Base-by-base conservation (phyloP, 768 basidiomycete genomes). In the Psilocybe tampanensis region DNA sequence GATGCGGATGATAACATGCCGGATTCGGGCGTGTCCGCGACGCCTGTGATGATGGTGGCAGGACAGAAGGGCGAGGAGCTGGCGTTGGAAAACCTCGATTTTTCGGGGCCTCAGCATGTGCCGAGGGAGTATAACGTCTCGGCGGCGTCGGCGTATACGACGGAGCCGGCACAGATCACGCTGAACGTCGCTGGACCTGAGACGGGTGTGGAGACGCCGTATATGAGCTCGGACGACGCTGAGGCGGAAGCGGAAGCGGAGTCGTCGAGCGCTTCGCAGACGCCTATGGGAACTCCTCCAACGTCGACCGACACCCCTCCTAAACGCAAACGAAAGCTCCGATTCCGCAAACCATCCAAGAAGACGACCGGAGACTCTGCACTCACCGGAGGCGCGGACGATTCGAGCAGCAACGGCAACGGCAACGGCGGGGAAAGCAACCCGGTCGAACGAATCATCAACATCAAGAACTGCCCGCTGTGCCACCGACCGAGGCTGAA, bases 391-490 rank as follows among this genome's bases (percentile, higher is more conserved):
- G n/a, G n/a, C n/a, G n/a, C 29, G 29, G 41, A 17, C 41, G 19
- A 42, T 19, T 17, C 41, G 43, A 23, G 43, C 21, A 43, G n/a
- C n/a, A 17, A 43, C 42, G 17, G 8, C 6, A 54, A 60, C 39
- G 29, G 44, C 9, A 22, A 50, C 4, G 43, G 54, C 56, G 43
- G 63, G 54, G 51, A 56, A 24, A 33, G 64, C 58, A 24, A 36
- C 29, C 22, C 75, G 6, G 74, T 88, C 48, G 93, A 98, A 70
- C 84, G 94, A 6, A 87, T 99, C 24, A 95, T 98, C 77, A 98
- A 98, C 68, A 86, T 99, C 63, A 91, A 90, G 79, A 90, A 85
- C 54, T 99, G 96, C 68, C 96, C 96, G 0, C 70, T 99, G 43
- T 99, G 96, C 68, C 95, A 94, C 68, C 86, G 94, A 11, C 90